These are phyloP conservation scores for Annulohypoxylon truncatum DNA, from an alignment of 2,329 filamentous ascomycete species.

Conservation along the genomic window DNA sequence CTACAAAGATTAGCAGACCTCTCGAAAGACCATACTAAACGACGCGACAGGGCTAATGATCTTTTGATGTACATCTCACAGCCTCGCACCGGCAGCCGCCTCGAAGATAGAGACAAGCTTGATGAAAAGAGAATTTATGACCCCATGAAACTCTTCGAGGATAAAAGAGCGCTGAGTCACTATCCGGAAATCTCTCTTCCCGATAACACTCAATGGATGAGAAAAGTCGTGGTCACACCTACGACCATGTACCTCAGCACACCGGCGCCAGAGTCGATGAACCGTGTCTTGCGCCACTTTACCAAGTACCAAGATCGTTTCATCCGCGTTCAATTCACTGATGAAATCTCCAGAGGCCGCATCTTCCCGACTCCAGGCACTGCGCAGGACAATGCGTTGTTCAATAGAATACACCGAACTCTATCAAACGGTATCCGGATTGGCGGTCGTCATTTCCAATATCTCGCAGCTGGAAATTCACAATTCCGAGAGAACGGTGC, in stretches of 20 bases:
- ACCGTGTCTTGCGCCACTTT: conserved; percentile 84
- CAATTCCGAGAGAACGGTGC: conserved; percentile 92
- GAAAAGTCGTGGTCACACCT: conserved; percentile 84
- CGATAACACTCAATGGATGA: conserved; percentile 77
- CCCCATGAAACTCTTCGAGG: conserved; percentile 77
- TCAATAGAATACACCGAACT: conserved; percentile 76
- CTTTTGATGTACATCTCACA: conserved; percentile 81
- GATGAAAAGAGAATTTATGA: conserved; percentile 71
- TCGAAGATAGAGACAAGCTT: conserved; percentile 29
- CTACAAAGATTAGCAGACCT: conserved; percentile 68
- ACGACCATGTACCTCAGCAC: conserved; percentile 83
- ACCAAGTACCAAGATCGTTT: conserved; percentile 79
- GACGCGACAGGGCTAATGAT: conserved; percentile 65
- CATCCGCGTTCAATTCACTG: conserved; percentile 87
- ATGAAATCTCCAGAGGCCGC: conserved; percentile 74
- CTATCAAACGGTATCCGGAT: conserved; percentile 83
- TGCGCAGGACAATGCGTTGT: conserved; percentile 74
- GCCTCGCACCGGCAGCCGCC: conserved; percentile 13
- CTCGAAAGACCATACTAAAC: conserved; percentile 36
- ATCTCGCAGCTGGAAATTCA: conserved; percentile 94
- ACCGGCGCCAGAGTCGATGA: conserved; percentile 85
- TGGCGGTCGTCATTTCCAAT: conserved; percentile 84
- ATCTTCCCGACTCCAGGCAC: conserved; percentile 67
- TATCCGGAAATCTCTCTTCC: conserved; percentile 67
- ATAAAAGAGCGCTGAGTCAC: conserved; percentile 61